These are phyloP conservation scores for Zea luxurians DNA, from an alignment of 176 grass and related monocot genomes.

Conservation along the genomic window DNA sequence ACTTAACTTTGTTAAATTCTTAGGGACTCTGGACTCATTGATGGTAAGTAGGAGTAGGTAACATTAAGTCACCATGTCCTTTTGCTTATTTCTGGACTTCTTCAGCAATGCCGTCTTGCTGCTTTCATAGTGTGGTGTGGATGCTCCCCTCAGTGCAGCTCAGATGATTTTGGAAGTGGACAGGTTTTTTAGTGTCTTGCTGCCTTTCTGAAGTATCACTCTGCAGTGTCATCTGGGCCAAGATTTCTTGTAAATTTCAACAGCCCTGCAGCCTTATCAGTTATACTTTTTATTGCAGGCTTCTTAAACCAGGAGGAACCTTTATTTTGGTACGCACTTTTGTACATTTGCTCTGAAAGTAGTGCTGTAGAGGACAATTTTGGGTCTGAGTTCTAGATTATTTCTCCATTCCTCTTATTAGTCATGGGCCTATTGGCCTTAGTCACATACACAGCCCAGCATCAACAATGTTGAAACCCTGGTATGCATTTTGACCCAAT, in stretches of 20 bases:
- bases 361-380: background rate
- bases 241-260: slow-evolving; percentile 25
- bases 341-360: slow-evolving; percentile 17
- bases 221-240: slow-evolving; percentile 16
- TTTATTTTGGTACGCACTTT: slow-evolving; percentile 75
- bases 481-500: slow-evolving; percentile 21
- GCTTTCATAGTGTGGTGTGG: slow-evolving; percentile 72
- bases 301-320: slow-evolving; percentile 85
- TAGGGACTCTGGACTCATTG: slow-evolving; percentile 97
- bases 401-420: background rate
- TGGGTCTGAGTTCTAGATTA: background rate
- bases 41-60: slow-evolving; percentile 81
- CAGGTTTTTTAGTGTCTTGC: slow-evolving; percentile 63
- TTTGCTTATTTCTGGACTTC: slow-evolving; percentile 30
- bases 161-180: slow-evolving; percentile 88
- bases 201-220: slow-evolving; percentile 32
- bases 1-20: slow-evolving; percentile 28
- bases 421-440: background rate
- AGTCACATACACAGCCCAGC: background rate
- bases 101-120: slow-evolving; percentile 37
- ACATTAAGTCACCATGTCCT: background rate
- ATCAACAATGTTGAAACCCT: slow-evolving; percentile 2
- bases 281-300: slow-evolving; percentile 55
- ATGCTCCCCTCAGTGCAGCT: slow-evolving; percentile 81
- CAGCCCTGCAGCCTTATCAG: slow-evolving; percentile 40